Conservation (phyloP, 306 rosid genomes). For the Lathyrus tuberosus region DNA sequence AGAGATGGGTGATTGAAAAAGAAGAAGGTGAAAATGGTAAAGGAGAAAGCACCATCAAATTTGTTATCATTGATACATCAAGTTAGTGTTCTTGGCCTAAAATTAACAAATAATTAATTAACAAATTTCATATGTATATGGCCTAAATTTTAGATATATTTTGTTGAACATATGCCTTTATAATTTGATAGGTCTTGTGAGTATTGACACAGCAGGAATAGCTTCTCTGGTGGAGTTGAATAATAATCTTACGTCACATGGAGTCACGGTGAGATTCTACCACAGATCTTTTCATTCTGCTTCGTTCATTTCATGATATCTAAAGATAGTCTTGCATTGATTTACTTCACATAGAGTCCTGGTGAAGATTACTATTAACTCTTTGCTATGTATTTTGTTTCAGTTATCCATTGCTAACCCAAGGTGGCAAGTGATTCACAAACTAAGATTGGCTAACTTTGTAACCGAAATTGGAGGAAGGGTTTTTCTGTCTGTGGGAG, state of each 20-base stretch:
- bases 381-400: not conserved
- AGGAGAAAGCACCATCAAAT: constrained; percentile 33
- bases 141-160: too few relatives aligned
- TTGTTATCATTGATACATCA: constrained; percentile 63
- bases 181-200: constrained; percentile 53
- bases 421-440: constrained; percentile 79
- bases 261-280: constrained; percentile 26
- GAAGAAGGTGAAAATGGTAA: constrained; percentile 42
- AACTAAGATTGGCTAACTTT: constrained; percentile 65
- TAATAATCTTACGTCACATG: constrained; percentile 45
- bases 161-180: not conserved
- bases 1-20: constrained; percentile 47
- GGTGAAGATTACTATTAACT: not conserved
- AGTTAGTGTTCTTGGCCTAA: constrained; percentile 47
- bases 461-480: constrained; percentile 57
- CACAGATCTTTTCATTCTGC: too few relatives aligned
- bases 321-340: too few relatives aligned
- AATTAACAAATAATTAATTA: not conserved
- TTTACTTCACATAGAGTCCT: too few relatives aligned
- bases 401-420: constrained; percentile 76
- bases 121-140: not conserved
- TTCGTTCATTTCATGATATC: too few relatives aligned
- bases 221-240: constrained; percentile 60
- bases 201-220: constrained; percentile 73
- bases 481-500: constrained; percentile 66